Percentiles rank a stretch among this genome's conserved stretches.
Evolutionary conservation across 2,329 filamentous ascomycete species (phyloP).

Genomic region (Diaporthe destruens): DNA sequence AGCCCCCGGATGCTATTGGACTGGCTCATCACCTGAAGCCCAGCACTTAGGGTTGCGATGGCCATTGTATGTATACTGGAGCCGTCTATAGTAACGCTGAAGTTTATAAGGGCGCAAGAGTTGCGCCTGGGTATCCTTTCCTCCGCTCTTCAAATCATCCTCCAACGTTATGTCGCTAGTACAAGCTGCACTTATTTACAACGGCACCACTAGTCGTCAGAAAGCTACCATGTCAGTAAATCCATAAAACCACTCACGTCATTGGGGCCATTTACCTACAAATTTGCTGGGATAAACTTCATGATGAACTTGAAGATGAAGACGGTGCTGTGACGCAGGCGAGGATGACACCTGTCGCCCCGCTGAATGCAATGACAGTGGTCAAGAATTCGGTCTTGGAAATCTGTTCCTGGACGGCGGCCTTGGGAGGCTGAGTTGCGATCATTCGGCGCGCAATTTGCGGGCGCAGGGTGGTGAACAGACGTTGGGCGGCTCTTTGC

Average conservation of each 20-base stretch:
- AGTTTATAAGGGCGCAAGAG: background rate
- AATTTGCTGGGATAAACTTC: background rate
- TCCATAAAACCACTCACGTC: fast-evolving
- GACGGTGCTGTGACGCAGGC: constrained; percentile 14
- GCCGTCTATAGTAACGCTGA: background rate
- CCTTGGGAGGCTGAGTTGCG: constrained; percentile 1
- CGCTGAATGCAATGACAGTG: constrained; percentile 22
- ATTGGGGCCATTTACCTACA: background rate
- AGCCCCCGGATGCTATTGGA: background rate
- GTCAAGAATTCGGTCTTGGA: constrained; percentile 20
- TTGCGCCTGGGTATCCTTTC: constrained; percentile 20
- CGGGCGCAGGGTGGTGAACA: constrained; percentile 22
- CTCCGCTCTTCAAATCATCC: background rate
- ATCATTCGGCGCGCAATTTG: constrained; percentile 14
- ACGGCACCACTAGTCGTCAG: background rate
- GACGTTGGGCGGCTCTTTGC: constrained; percentile 29
- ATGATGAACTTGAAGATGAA: constrained; percentile 1
- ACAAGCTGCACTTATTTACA: background rate
- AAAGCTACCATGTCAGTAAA: background rate
- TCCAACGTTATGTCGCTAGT: background rate
- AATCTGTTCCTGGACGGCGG: background rate
- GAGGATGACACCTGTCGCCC: constrained; percentile 1
- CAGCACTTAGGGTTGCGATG: background rate
- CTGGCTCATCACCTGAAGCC: too few species aligned
- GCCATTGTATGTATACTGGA: background rate